Conservation (phyloP, 352 stramenopile species). For the Globisporangium nagaii region DNA sequence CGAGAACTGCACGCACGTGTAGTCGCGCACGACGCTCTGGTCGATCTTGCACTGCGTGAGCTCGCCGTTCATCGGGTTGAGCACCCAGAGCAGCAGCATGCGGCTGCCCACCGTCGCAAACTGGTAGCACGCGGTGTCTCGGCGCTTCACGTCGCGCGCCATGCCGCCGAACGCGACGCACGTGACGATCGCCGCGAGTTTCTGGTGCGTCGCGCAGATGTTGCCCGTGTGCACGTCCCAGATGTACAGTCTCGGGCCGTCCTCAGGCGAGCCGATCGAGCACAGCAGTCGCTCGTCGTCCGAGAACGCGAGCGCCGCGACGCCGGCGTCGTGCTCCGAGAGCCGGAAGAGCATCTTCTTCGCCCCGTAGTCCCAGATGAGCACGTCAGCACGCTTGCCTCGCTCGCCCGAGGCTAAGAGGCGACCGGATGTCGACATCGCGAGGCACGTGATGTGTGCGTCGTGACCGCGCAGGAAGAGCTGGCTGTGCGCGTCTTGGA, state of each 20-base stretch:
- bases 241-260: constrained; percentile 78
- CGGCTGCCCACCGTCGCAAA: constrained; percentile 82
- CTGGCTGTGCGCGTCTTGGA: constrained; percentile 78
- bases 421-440: constrained; percentile 66
- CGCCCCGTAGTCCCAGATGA: constrained; percentile 87
- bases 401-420: constrained; percentile 84
- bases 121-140: constrained; percentile 84
- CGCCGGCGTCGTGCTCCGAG: constrained; percentile 88
- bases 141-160: constrained; percentile 87
- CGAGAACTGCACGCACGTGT: constrained; percentile 80
- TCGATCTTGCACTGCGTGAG: constrained; percentile 68
- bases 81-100: constrained; percentile 75
- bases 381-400: constrained; percentile 74
- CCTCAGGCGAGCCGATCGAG: constrained; percentile 67
- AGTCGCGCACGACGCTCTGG: constrained; percentile 72
- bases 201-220: constrained; percentile 82
- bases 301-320: constrained; percentile 85
- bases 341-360: constrained; percentile 76
- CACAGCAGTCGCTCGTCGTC: constrained; percentile 88
- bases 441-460: constrained; percentile 72
- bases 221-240: constrained; percentile 88
- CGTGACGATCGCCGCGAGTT: constrained; percentile 52
- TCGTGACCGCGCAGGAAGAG: constrained; percentile 84
- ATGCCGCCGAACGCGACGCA: constrained; percentile 81
- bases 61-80: constrained; percentile 83